These are phyloP conservation scores for Rhodomyrtus tomentosa DNA, from an alignment of 345 rosid species.

Conservation along the genomic window DNA sequence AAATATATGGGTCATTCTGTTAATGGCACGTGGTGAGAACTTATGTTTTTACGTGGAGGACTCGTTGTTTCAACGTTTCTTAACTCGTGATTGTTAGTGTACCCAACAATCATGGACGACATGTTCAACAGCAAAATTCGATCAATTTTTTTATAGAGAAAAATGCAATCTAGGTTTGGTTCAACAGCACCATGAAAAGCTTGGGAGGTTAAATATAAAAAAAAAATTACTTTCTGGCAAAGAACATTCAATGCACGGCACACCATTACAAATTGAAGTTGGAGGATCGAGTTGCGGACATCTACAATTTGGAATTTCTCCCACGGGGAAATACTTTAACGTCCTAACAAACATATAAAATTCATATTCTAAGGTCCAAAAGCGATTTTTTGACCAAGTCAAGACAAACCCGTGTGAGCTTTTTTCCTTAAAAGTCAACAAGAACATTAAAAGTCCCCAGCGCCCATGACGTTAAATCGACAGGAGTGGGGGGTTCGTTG, in stretches of 20 bases:
- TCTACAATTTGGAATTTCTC: neutral
- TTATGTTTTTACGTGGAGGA: neutral
- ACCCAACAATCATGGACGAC: too few species aligned
- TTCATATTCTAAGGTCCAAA: neutral
- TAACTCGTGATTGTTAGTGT: neutral
- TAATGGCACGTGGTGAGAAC: neutral
- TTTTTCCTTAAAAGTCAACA: too few species aligned
- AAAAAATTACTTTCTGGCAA: neutral
- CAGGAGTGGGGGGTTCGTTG: neutral
- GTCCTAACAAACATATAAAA: neutral
- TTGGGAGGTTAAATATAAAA: neutral
- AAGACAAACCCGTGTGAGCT: neutral
- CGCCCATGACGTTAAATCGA: neutral
- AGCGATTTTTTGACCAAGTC: neutral
- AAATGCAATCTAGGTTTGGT: accelerated
- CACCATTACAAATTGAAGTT: neutral
- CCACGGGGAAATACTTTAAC: neutral
- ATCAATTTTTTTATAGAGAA: neutral
- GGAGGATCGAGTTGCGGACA: neutral
- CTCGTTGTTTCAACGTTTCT: neutral
- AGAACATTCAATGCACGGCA: neutral
- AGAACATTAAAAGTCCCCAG: neutral
- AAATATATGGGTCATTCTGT: neutral
- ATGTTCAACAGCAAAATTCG: neutral
- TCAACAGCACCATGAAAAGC: neutral